phyloP scores from a whole-genome alignment of 192 early-diverging fungal genomes.

The Coemansia sp. region DNA sequence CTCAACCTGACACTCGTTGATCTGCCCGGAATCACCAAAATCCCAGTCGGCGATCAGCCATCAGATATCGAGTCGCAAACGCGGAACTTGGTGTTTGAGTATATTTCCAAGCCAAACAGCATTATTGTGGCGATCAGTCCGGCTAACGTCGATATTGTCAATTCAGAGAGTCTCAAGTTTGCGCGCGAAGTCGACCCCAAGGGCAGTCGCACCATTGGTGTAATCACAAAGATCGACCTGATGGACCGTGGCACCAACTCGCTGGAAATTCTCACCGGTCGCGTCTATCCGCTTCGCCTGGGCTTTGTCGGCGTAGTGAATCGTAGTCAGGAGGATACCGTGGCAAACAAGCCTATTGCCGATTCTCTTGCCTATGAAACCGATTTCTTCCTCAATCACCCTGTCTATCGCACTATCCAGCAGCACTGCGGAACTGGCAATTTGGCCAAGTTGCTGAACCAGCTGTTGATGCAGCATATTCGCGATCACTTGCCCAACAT shows the following conservation, averaged over 20 bases:
- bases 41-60: conserved; percentile 74
- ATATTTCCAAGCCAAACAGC: conserved; percentile 82
- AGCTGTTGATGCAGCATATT: conserved; percentile 77
- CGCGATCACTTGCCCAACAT: conserved; percentile 77
- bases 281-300: conserved; percentile 73
- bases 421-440: conserved; percentile 72
- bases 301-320: conserved; percentile 84
- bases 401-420: conserved; percentile 70
- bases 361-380: conserved; percentile 66
- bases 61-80: conserved; percentile 82
- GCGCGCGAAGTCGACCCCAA: conserved; percentile 84
- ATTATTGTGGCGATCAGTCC: conserved; percentile 81
- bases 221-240: conserved; percentile 81
- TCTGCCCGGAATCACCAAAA: conserved; percentile 82
- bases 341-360: conserved; percentile 67
- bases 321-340: conserved; percentile 79
- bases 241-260: conserved; percentile 86
- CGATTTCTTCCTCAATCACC: conserved; percentile 70
- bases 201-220: conserved; percentile 75
- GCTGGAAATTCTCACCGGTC: conserved; percentile 74
- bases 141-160: conserved; percentile 79
- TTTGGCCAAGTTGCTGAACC: conserved; percentile 68
- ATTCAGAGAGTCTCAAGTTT: conserved; percentile 83
- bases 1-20: conserved; percentile 82
- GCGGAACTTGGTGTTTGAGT: conserved; percentile 72